Evolutionary conservation across 1,284 basidiomycete genomes (phyloP).

Genomic region (Rhodotorula sp.): DNA sequence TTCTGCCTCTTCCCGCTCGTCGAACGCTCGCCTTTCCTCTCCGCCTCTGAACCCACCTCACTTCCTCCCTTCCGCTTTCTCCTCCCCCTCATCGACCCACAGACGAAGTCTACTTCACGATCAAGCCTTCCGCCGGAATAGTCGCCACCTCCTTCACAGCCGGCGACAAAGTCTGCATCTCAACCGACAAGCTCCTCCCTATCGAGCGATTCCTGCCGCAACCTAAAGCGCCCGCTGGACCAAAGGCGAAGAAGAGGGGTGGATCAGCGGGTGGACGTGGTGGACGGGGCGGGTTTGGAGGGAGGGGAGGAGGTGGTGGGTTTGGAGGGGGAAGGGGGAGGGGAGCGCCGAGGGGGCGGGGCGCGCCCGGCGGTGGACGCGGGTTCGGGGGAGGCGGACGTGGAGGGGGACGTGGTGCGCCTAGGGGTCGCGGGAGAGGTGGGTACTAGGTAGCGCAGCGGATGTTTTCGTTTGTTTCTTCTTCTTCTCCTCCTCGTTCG

Average conservation of each 20-base stretch:
- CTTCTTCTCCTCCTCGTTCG: no score
- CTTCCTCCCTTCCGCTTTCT: background rate
- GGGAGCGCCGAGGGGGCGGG: conserved; percentile 2
- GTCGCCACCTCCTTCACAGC: conserved; percentile 92
- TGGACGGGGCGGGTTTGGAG: conserved; percentile 5
- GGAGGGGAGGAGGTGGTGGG: background rate
- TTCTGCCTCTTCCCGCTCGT: background rate
- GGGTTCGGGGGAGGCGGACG: conserved; percentile 1
- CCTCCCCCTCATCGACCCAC: background rate
- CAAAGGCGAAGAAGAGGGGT: conserved; percentile 48
- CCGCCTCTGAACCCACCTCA: background rate
- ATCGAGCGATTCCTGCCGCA: conserved; percentile 97
- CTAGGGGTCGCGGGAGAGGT: conserved; percentile 12
- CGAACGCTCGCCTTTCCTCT: background rate
- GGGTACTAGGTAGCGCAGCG: conserved; percentile 4
- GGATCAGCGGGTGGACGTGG: conserved; percentile 43
- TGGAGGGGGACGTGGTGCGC: conserved; percentile 7
- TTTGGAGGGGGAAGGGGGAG: background rate
- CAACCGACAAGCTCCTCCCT: conserved; percentile 90
- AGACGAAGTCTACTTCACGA: conserved; percentile 93
- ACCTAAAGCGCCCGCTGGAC: conserved; percentile 69
- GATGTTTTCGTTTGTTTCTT: no score
- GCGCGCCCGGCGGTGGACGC: background rate
- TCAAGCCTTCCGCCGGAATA: conserved; percentile 97
- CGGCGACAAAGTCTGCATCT: conserved; percentile 97